Evolutionary conservation across 345 rosid species (phyloP), one percentile per base, ranked within the genome.

Genomic region (Salix udensis): DNA sequence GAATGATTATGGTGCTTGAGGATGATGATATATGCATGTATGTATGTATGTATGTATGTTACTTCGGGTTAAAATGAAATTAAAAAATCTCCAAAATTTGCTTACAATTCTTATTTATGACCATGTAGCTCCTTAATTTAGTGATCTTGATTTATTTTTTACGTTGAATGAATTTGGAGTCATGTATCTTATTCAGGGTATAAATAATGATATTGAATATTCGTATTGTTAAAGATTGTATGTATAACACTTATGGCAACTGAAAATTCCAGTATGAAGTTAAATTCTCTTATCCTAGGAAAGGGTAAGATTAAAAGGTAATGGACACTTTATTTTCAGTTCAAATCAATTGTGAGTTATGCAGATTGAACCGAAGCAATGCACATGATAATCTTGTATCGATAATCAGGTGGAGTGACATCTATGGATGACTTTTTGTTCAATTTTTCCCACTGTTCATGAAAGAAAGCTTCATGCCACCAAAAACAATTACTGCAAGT

Each of bases 401-500:
- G 9, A n/a, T 31, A 15, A 16, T 62, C 74, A 78, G 76, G 82
- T 21, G 82, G 80, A 26, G 82, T 82, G 62, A 79, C 82, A 6
- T 36, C 75, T 42, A 82, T 79, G 85, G 82, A 82, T 76, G 80
- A 79, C 52, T 82, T 82, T 68, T 44, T 76, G 75, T 73, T 60
- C 12, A 76, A 76, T 82, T 75, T 82, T 79, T 61, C 71, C 71
- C 1, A 19, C 14, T 1, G 75, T 82, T 2, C 69, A 71, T 26
- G 71, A 75, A 65, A 79, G 42, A 68, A 82, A 79, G 50, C 72
- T 53, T 16, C 72, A 28, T 37, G 85, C 42, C 2, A 24, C 13
- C 19, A 82, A 82, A 70, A 60, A 82, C 64, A 82, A 82, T 48
- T 79, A 82, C 71, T 82, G 85, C 68, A 82, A 78, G 73, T 82